Conservation (phyloP, 2,329 filamentous ascomycete genomes). For the Parastagonospora avenae region DNA sequence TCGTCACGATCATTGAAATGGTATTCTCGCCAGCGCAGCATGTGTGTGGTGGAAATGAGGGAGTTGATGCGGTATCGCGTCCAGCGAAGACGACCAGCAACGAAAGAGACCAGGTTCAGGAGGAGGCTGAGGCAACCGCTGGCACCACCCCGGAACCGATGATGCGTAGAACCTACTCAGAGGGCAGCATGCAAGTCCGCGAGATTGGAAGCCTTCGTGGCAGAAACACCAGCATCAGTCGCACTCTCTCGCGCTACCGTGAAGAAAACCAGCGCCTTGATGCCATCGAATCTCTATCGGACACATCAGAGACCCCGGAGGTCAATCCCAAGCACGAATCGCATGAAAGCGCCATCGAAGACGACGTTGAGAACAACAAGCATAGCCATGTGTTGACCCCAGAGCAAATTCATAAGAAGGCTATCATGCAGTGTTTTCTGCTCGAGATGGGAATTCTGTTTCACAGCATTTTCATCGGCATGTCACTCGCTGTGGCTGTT, state of each 20-base stretch:
- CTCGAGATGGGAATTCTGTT: slow-evolving; percentile 67
- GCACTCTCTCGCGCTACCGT: slow-evolving; percentile 35
- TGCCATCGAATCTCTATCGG: slow-evolving; percentile 51
- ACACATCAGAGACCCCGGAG: slow-evolving; percentile 51
- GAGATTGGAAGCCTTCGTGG: slow-evolving; percentile 30
- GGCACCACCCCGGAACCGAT: slow-evolving; percentile 1
- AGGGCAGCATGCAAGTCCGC: slow-evolving; percentile 31
- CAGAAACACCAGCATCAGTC: slow-evolving; percentile 33
- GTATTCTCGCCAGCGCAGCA: slow-evolving; percentile 63
- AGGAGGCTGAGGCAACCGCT: not conserved
- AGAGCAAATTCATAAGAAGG: slow-evolving; percentile 35
- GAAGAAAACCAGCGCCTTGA: slow-evolving; percentile 30
- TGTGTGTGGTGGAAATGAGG: slow-evolving; percentile 60
- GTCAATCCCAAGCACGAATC: slow-evolving; percentile 33
- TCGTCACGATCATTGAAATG: slow-evolving; percentile 66
- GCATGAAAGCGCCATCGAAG: slow-evolving; percentile 26
- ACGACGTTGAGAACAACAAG: slow-evolving; percentile 28
- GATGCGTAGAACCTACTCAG: slow-evolving; percentile 24
- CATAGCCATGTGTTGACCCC: slow-evolving; percentile 15
- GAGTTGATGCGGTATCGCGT: slow-evolving; percentile 26
- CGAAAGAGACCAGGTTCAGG: not conserved
- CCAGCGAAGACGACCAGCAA: slow-evolving; percentile 6
- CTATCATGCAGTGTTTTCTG: slow-evolving; percentile 44
- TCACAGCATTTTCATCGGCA: slow-evolving; percentile 67
- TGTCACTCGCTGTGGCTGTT: slow-evolving; percentile 63